Base-by-base conservation (phyloP, 2,329 filamentous ascomycete species). In the Aureobasidium sp. region DNA sequence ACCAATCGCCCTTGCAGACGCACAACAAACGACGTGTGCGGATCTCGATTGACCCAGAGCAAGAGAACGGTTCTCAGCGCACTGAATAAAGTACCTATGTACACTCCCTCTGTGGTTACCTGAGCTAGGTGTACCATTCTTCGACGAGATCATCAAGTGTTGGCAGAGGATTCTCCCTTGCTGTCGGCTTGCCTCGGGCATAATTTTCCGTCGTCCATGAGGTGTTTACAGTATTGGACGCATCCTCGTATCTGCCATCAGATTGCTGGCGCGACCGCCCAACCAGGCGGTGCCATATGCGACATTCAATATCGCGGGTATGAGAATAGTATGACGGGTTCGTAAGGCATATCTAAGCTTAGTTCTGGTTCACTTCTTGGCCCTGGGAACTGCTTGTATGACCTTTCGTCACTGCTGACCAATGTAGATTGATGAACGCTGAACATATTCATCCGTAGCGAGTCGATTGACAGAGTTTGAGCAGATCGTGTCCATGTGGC, bases 301-400 rank as follows among this genome's bases (percentile, higher is more conserved):
- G 39, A 32, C 42, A 25, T 39, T 48, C 54, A 48, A 58, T 58
- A 58, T 58, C 54, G 21, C 54, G 42, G 54, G 54, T 48, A 36
- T 34, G 25, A 48, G 32, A 58, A 44, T 58, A 37, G 42, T 29
- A 37, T 58, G 42, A 37, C 54, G 42, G 34, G 15, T 39, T 39
- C 30, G 37, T 48, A 48, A 39, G 54, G 41, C 54, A 34, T 30
- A 47, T 58, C 53, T 58, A 58, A 58, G 54, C 42, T 58, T 47
- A 58, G 41, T 48, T 36, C 34, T 25, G 29, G 29, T 44, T 48
- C 54, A 25, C 25, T 47, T 32, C 21, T 34, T 58, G 8, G 25
- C 8, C 11, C 8, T 4, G 37, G 5, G 44, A n/a, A 30, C 27
- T 47, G 15, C 54, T 39, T 39, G 42, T 58, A 34, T 16, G 37